Evolutionary conservation across 1,139 yeast genomes (phyloP), one percentile per base, ranked within the genome.

Genomic region (Yamadazyma friedrichii): DNA sequence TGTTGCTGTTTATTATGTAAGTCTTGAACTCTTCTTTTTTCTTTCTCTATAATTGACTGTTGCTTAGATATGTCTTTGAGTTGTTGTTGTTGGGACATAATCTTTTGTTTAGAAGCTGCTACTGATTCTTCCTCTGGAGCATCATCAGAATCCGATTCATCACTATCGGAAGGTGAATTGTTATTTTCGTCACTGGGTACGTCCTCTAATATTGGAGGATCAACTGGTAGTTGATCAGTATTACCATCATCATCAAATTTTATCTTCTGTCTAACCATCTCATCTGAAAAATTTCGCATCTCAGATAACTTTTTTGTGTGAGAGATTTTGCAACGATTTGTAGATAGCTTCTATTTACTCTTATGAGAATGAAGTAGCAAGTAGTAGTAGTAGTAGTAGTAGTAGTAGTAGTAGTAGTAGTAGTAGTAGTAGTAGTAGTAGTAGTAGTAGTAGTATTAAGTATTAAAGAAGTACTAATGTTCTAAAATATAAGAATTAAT

Each of bases 11-110:
- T 65, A 51, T 73, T 74, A 39, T 62, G 64, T 44, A 65, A 61
- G 51, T 78, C 74, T 48, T 68, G 70, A 51, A 69, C 62, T 57
- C 76, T 71, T 65, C 84, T 69, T 59, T 67, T 76, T 50, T 74
- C 76, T 56, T 66, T 71, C 48, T 70, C 65, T 43, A 57, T 54
- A 47, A 61, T 59, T 46, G 65, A 65, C 43, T 59, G 56, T 48
- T 64, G 60, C 39, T 62, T 63, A 40, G 67, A 59, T 16, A 67
- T 55, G 39, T 64, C 61, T 38, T 55, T 50, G 36, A 59, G 57
- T 44, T 67, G 61, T 38, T 62, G 64, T 44, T 73, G 65, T 40
- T 65, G 58, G 39, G 59, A 59, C 44, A 73, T 58, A 25, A 67
- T 49, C 2, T 62, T 61, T 40, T 58, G 45, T 45, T 60, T 67